Evolutionary conservation across 208 protist species (phyloP).

Genomic region (Acanthamoeba royreba): DNA sequence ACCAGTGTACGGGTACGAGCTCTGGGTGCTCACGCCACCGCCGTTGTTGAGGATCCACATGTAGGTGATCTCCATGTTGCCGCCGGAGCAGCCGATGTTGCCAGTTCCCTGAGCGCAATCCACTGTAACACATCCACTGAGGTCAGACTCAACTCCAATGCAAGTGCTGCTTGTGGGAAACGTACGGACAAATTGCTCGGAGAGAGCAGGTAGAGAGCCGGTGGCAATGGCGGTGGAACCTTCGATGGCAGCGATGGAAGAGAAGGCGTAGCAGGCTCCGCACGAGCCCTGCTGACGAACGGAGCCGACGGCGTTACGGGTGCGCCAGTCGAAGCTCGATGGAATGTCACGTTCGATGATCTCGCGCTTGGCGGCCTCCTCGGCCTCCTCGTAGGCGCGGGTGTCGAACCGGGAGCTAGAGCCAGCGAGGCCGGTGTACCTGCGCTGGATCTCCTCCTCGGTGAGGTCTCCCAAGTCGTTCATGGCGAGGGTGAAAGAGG

Average conservation of each 20-base stretch:
- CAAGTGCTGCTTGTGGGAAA: constrained; percentile 71
- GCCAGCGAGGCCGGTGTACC: background rate
- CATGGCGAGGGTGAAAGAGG: constrained; percentile 49
- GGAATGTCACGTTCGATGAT: constrained; percentile 85
- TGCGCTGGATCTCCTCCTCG: constrained; percentile 25
- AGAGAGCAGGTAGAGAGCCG: background rate
- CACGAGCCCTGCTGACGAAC: constrained; percentile 94
- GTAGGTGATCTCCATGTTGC: constrained; percentile 86
- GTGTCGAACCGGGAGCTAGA: background rate
- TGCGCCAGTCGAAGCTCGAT: constrained; percentile 82
- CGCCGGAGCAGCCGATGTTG: constrained; percentile 87
- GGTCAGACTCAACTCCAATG: background rate
- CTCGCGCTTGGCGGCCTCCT: background rate
- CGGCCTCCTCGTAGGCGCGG: background rate
- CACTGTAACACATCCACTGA: constrained; percentile 46
- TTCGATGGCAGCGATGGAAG: constrained; percentile 90
- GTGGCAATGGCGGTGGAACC: constrained; percentile 69
- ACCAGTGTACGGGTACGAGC: constrained; percentile 87
- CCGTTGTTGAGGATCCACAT: constrained; percentile 82
- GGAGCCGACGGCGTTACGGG: constrained; percentile 82
- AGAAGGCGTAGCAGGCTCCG: constrained; percentile 96
- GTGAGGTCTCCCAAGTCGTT: constrained; percentile 62
- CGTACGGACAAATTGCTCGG: background rate
- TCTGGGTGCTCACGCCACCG: constrained; percentile 79
- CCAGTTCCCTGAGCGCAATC: constrained; percentile 79